These are phyloP conservation scores for Holtermannia corniformis DNA, from an alignment of 768 basidiomycete species.

Conservation along the genomic window DNA sequence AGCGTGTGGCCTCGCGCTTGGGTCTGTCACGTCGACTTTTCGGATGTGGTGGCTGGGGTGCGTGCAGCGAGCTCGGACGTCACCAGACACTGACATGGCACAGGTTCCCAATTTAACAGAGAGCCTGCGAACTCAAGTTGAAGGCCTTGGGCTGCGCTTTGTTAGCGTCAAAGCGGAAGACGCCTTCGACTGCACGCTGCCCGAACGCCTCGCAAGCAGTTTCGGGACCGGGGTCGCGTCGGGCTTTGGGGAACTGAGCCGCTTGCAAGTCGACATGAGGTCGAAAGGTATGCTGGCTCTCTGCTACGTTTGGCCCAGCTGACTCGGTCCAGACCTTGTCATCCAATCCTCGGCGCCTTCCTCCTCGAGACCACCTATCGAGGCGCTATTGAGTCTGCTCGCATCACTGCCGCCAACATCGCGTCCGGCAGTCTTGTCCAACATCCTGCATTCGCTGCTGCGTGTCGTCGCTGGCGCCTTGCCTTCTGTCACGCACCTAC, in stretches of 20 bases:
- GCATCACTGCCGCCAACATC: conserved; percentile 29
- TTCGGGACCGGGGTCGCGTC: not conserved
- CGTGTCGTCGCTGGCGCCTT: conserved; percentile 12
- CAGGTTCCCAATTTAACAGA: conserved; percentile 9
- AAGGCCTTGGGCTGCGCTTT: conserved; percentile 12
- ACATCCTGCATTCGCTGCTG: conserved; percentile 29
- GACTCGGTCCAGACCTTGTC: not conserved
- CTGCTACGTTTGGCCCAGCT: not conserved
- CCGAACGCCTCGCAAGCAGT: conserved; percentile 3
- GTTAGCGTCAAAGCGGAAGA: conserved; percentile 31
- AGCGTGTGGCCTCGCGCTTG: conserved; percentile 27
- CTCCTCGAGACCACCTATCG: conserved; percentile 14
- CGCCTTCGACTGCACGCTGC: conserved; percentile 22
- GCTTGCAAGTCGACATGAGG: not conserved
- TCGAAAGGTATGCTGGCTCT: not conserved
- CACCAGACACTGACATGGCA: no score
- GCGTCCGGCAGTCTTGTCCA: conserved; percentile 29
- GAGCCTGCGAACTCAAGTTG: conserved; percentile 9
- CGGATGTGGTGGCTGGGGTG: conserved; percentile 13
- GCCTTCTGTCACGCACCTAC: conserved; percentile 30
- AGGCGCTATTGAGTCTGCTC: conserved; percentile 22
- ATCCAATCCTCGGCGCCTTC: conserved; percentile 13
- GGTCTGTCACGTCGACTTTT: conserved; percentile 38
- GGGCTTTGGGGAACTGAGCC: not conserved
- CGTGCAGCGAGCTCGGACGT: not conserved